phyloP scores from a whole-genome alignment of 768 basidiomycete genomes.

The Boletus vermiculosoides region DNA sequence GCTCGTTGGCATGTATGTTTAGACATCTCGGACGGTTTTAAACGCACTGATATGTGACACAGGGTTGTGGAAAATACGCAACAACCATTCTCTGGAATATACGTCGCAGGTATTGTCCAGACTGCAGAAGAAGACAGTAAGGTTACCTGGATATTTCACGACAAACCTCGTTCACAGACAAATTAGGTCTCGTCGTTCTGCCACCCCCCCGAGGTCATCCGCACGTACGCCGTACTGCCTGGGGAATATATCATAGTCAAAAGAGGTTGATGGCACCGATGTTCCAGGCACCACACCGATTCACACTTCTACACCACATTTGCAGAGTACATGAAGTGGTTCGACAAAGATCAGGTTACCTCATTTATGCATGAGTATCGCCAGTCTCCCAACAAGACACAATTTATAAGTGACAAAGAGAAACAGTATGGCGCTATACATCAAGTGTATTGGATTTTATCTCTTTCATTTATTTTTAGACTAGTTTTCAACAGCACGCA shows the following conservation, averaged over 20 bases:
- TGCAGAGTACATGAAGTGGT: background rate
- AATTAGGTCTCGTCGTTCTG: background rate
- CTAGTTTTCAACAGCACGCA: background rate
- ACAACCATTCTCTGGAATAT: slow-evolving; percentile 1
- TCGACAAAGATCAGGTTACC: slow-evolving; percentile 8
- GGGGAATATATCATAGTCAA: background rate
- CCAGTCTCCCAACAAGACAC: background rate
- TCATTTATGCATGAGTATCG: slow-evolving; percentile 9
- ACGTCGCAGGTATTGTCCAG: slow-evolving; percentile 16
- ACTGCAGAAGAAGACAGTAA: background rate
- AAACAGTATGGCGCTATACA: background rate
- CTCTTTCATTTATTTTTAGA: background rate
- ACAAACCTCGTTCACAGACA: background rate
- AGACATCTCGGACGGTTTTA: background rate
- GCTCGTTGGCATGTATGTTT: slow-evolving; percentile 20
- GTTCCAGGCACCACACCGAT: background rate
- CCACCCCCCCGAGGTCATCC: background rate
- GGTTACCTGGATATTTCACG: background rate
- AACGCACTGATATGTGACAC: background rate
- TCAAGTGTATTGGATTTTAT: background rate
- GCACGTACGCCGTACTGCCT: background rate
- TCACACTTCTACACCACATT: background rate
- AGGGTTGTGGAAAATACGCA: background rate
- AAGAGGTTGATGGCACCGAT: background rate
- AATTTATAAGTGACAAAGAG: background rate